Percentiles rank a stretch among this genome's conserved stretches.
Conservation (phyloP, 2,329 filamentous ascomycete genomes). For the Tolypocladium tropicale region DNA sequence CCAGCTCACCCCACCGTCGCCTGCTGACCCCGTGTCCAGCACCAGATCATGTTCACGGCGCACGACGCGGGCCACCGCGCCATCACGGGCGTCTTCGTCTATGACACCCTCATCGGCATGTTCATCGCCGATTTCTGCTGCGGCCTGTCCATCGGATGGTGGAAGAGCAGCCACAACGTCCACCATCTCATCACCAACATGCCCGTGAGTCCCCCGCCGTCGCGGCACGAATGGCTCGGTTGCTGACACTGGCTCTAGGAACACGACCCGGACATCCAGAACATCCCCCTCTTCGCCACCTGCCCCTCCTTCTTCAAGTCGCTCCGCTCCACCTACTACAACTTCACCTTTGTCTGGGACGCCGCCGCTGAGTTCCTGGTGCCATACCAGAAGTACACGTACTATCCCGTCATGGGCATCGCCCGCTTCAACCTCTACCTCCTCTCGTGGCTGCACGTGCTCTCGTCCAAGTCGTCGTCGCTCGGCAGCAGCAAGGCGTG, state of each 20-base stretch:
- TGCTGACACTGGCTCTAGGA: slow-evolving; percentile 32
- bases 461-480: slow-evolving; percentile 64
- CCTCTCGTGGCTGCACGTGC: slow-evolving; percentile 65
- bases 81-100: slow-evolving; percentile 81
- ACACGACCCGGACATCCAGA: slow-evolving; percentile 90
- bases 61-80: slow-evolving; percentile 97
- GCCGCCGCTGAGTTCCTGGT: slow-evolving; percentile 59
- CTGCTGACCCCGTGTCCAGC: slow-evolving; percentile 46
- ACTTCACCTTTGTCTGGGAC: slow-evolving; percentile 70
- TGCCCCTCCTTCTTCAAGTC: slow-evolving; percentile 70
- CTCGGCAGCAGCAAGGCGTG: slow-evolving; percentile 73
- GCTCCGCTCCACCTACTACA: slow-evolving; percentile 79
- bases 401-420: slow-evolving; percentile 71
- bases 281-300: slow-evolving; percentile 76
- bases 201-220: slow-evolving; percentile 27
- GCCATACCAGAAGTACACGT: slow-evolving; percentile 66
- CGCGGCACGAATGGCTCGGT: neutral
- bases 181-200: slow-evolving; percentile 96
- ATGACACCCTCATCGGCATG: slow-evolving; percentile 80
- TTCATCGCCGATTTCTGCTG: slow-evolving; percentile 83
- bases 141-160: slow-evolving; percentile 88
- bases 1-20: neutral
- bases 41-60: slow-evolving; percentile 86
- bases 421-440: slow-evolving; percentile 83
- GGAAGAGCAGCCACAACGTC: slow-evolving; percentile 93